Percentiles rank a stretch among this genome's conserved stretches.
Evolutionary conservation across 352 stramenopile genomes (phyloP).

Genomic region (Pythium pectinolyticum): DNA sequence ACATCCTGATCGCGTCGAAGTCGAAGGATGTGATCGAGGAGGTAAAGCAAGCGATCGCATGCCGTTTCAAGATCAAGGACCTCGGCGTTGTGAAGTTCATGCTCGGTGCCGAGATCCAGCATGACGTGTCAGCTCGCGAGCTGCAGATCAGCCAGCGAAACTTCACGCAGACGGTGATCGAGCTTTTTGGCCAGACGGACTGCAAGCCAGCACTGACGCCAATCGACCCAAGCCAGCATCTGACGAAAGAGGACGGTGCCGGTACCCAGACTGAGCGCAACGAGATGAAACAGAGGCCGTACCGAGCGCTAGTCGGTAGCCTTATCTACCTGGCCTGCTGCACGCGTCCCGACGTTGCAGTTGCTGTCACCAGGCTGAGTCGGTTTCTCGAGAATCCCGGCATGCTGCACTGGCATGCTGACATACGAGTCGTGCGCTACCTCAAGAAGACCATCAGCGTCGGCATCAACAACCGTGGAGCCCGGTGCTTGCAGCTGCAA

Average conservation of each 20-base stretch:
- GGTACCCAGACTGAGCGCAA: background rate
- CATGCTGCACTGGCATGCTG: constrained; percentile 9
- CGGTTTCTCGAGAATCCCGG: constrained; percentile 10
- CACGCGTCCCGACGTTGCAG: too few relatives aligned
- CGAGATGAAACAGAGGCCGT: constrained; percentile 14
- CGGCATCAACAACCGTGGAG: background rate
- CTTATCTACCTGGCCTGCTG: too few relatives aligned
- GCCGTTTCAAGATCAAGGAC: constrained; percentile 16
- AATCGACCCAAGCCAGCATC: background rate
- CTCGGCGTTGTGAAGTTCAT: constrained; percentile 2
- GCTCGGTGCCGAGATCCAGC: too few relatives aligned
- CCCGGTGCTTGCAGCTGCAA: too few relatives aligned
- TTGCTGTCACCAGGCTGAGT: too few relatives aligned
- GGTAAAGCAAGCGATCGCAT: constrained; percentile 4
- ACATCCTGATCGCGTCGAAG: constrained; percentile 20
- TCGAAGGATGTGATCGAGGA: background rate
- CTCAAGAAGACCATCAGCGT: background rate
- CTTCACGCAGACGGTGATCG: constrained; percentile 15
- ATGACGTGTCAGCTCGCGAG: too few relatives aligned
- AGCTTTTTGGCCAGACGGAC: constrained; percentile 6
- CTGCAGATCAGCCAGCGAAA: too few relatives aligned
- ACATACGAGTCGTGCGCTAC: constrained; percentile 10
- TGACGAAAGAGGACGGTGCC: background rate
- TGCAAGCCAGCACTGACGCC: constrained; percentile 2
- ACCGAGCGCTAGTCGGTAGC: constrained; percentile 20